Evolutionary conservation across 768 basidiomycete species (phyloP).

Genomic region (Tulasnella sp.): DNA sequence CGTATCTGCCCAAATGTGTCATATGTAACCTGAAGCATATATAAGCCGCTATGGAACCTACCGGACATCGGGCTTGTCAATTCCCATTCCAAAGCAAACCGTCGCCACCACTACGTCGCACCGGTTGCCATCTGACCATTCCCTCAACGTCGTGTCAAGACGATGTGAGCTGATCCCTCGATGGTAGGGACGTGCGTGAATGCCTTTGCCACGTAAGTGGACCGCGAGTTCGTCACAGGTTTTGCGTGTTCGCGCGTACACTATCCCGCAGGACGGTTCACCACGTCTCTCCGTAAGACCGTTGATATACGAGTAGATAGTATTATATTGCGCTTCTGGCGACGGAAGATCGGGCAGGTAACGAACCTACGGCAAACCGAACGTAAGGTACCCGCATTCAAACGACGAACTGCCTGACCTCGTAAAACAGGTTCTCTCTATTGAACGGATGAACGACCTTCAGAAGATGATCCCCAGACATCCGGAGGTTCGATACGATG

Average conservation of each 20-base stretch:
- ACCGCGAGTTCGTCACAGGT: conserved; percentile 56
- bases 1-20: conserved; percentile 36
- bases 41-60: not conserved
- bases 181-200: conserved; percentile 64
- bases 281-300: conserved; percentile 48
- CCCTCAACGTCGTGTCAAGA: conserved; percentile 42
- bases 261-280: conserved; percentile 48
- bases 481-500: conserved; percentile 52
- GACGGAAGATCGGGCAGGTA: conserved; percentile 42
- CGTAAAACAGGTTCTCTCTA: conserved; percentile 66
- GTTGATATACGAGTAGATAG: conserved; percentile 54
- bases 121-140: conserved; percentile 43
- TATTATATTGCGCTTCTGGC: conserved; percentile 43
- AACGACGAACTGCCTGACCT: conserved; percentile 33
- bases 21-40: not conserved
- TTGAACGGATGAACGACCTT: conserved; percentile 71
- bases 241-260: conserved; percentile 59
- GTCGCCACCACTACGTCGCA: conserved; percentile 71
- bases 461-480: conserved; percentile 44
- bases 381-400: not conserved
- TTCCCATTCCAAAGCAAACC: conserved; percentile 77
- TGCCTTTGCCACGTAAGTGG: conserved; percentile 52
- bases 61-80: conserved; percentile 72
- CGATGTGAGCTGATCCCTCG: conserved; percentile 44
- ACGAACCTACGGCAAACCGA: conserved; percentile 37